Evolutionary conservation across 2,329 filamentous ascomycete genomes (phyloP).

Genomic region (Colletotrichum sp.): DNA sequence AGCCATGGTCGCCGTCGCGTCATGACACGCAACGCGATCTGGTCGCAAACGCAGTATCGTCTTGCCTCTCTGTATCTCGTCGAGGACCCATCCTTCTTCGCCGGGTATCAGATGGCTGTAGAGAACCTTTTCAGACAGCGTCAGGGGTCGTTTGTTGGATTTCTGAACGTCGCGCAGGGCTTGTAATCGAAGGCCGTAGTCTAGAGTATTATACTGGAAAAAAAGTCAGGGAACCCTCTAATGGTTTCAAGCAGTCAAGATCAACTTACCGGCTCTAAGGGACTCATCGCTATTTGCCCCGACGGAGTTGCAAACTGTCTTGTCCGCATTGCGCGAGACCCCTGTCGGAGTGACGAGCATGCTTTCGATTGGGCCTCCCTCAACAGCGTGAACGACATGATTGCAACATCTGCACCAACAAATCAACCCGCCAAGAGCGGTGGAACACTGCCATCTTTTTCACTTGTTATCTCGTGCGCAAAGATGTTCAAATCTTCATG

Average conservation of each 20-base stretch:
- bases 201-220: conserved; percentile 17
- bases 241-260: not conserved
- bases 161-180: conserved; percentile 20
- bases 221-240: not conserved
- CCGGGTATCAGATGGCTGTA: conserved; percentile 39
- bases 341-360: not conserved
- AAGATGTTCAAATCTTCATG: not conserved
- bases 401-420: not conserved
- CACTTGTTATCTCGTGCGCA: not conserved
- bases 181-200: conserved; percentile 21
- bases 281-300: conserved; percentile 22
- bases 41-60: conserved; percentile 40
- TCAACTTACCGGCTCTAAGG: conserved; percentile 21
- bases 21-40: conserved; percentile 44
- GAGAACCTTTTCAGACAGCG: conserved; percentile 41
- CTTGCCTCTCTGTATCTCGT: conserved; percentile 37
- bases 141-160: conserved; percentile 29
- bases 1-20: conserved; percentile 47
- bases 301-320: not conserved
- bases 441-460: not conserved
- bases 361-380: not conserved
- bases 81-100: conserved; percentile 25
- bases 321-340: not conserved
- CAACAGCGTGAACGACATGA: not conserved
- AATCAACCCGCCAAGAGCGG: not conserved